Conservation (phyloP, 176 grass and related monocot species). For the Melocanna baccifera region DNA sequence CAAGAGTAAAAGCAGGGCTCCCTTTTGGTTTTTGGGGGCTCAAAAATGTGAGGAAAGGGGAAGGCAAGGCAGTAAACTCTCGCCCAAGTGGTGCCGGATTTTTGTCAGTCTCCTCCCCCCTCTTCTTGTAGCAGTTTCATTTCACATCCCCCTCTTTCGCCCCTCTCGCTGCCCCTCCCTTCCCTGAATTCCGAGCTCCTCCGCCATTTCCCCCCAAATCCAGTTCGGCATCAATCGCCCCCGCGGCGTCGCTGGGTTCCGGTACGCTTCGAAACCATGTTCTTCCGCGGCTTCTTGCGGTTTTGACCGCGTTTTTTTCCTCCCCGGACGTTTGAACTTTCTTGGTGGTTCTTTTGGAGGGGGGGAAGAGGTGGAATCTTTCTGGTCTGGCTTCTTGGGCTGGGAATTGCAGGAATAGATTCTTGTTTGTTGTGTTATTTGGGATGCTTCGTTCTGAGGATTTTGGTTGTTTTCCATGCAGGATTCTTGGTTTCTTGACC, state of each 20-base stretch:
- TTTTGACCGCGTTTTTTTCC: constrained; percentile 41
- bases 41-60: constrained; percentile 5
- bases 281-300: constrained; percentile 20
- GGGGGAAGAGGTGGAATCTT: constrained; percentile 5
- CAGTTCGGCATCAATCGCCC: background rate
- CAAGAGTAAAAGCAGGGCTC: background rate
- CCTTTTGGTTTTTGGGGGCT: background rate
- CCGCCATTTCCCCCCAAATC: constrained; percentile 27
- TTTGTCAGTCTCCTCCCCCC: constrained; percentile 32
- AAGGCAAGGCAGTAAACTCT: constrained; percentile 16
- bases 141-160: background rate
- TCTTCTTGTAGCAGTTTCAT: background rate
- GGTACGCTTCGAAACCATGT: constrained; percentile 27
- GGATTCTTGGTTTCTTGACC: constrained; percentile 44
- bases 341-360: background rate
- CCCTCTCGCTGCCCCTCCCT: background rate
- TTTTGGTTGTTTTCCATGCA: constrained; percentile 32
- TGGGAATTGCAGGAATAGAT: constrained; percentile 10
- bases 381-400: constrained; percentile 7
- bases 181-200: constrained; percentile 13
- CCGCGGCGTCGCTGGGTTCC: background rate
- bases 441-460: constrained; percentile 21
- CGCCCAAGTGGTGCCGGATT: constrained; percentile 42
- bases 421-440: constrained; percentile 10
- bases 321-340: constrained; percentile 20